These are phyloP conservation scores for Tolypocladium inflatum DNA, from an alignment of 2,329 filamentous ascomycete genomes.

Conservation along the genomic window DNA sequence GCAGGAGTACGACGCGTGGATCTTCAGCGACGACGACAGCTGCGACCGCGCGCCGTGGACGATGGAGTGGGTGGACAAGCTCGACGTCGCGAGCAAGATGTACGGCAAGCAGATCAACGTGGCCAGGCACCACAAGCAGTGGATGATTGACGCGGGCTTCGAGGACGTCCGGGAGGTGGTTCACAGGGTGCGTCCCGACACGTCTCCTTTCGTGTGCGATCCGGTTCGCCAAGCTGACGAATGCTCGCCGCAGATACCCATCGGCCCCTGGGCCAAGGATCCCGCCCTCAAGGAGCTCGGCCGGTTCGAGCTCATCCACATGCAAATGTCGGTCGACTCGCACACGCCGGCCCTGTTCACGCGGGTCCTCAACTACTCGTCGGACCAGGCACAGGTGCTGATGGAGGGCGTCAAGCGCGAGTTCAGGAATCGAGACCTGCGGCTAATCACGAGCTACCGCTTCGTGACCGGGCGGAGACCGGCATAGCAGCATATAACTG, in stretches of 20 bases:
- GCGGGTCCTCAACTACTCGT: slow-evolving; percentile 24
- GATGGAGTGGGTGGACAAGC: slow-evolving; percentile 26
- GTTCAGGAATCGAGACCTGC: slow-evolving; percentile 22
- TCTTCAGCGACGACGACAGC: slow-evolving; percentile 28
- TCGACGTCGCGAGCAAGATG: slow-evolving; percentile 22
- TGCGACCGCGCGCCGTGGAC: slow-evolving; percentile 26
- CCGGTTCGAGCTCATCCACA: slow-evolving; percentile 25
- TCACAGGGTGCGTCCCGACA: slow-evolving; percentile 13
- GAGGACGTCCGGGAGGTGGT: slow-evolving; percentile 22
- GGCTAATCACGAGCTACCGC: slow-evolving; percentile 23
- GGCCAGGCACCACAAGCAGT: slow-evolving; percentile 23
- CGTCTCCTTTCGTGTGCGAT: background rate
- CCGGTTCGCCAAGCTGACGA: background rate
- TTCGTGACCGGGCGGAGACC: slow-evolving; percentile 21
- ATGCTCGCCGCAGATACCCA: slow-evolving; percentile 21
- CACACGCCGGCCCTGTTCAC: slow-evolving; percentile 30
- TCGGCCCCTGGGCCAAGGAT: slow-evolving; percentile 28
- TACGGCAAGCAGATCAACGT: slow-evolving; percentile 30
- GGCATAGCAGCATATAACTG: background rate
- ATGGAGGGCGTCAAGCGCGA: slow-evolving; percentile 31
- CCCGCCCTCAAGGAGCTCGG: slow-evolving; percentile 25
- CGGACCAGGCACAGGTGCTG: slow-evolving; percentile 30
- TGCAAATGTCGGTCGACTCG: slow-evolving; percentile 33
- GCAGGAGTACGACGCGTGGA: slow-evolving; percentile 28
- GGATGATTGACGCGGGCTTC: slow-evolving; percentile 28